Evolutionary conservation across 108 stramenopile genomes (phyloP), one percentile per base, ranked within the genome.

Genomic region (Aurantiochytrium sp.): DNA sequence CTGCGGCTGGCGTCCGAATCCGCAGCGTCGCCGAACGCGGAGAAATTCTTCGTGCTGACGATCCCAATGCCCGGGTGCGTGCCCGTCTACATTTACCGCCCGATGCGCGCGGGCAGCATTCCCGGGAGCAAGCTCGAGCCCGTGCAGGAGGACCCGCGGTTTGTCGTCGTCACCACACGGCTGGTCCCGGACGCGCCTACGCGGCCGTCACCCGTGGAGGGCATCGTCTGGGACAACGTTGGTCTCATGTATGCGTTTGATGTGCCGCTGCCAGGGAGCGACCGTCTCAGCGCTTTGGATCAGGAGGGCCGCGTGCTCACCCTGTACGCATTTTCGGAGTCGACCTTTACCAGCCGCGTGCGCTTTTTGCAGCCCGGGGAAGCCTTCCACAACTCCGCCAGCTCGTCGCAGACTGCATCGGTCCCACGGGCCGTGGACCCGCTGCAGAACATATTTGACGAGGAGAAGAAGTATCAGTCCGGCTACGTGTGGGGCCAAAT

Each of bases 401-500:
- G 59, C 34, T 65, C 59, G 59, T 19, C 59, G 59, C 59, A 65
- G 34, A 65, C 59, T 19, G 34, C 59, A 65, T 30, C 59, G 15
- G 19, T 65, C 24, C 59, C 59, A 34, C 27, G 34, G 22, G 73
- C 73, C 0, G n/a, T 81, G 12, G 73, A 81, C 39, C 73, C 73
- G 45, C 45, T 81, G 21, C 6, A 41, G 45, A 12, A 6, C 0
- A 24, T 81, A 6, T 48, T 48, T 19, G 39, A 41, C 17, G 45
- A 41, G n/a, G 73, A 81, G 42, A 81, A 81, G 32, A 81, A 81
- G 73, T 81, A 81, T n/a, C 73, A 81, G 30, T 22, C 21, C 30
- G 73, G 73, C 10, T 81, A 48, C 30, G 45, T 81, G 42, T 81
- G 73, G 73, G 73, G 73, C 19, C 73, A 81, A 30, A 81, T 81